phyloP scores from a whole-genome alignment of 2,329 filamentous ascomycete genomes.

The Diaporthe destruens region DNA sequence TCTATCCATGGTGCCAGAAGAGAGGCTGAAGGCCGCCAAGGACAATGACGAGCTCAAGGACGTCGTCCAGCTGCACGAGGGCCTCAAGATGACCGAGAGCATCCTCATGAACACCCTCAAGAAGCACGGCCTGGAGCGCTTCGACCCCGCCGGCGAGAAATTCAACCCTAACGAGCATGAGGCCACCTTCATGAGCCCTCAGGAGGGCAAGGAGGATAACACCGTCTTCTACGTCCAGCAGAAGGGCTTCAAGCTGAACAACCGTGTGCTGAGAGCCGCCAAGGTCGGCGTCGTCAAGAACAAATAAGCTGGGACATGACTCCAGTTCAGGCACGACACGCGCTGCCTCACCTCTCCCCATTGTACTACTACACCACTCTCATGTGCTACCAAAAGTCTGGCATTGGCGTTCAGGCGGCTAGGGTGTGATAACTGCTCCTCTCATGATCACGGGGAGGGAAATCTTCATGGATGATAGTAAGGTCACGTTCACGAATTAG shows the following conservation, averaged over 20 bases:
- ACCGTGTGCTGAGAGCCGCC: conserved; percentile 87
- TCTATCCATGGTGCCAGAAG: conserved; percentile 79
- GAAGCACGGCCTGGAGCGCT: conserved; percentile 94
- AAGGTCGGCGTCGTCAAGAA: conserved; percentile 98
- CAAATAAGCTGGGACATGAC: conserved; percentile 51
- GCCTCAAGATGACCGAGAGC: conserved; percentile 93
- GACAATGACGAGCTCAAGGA: conserved; percentile 73
- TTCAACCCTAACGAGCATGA: conserved; percentile 98
- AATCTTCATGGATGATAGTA: conserved; percentile 37
- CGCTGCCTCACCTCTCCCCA: neutral
- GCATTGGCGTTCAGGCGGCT: conserved; percentile 42
- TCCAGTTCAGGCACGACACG: neutral
- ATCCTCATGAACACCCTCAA: conserved; percentile 89
- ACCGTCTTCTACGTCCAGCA: conserved; percentile 93
- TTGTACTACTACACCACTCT: conserved; percentile 39
- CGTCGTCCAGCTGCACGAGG: conserved; percentile 83
- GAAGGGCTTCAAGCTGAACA: conserved; percentile 96
- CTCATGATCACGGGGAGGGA: conserved; percentile 36
- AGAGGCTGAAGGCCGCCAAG: conserved; percentile 72
- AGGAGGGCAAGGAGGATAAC: conserved; percentile 89
- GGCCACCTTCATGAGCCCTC: conserved; percentile 93
- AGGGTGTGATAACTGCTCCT: conserved; percentile 40
- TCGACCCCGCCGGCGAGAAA: conserved; percentile 85
- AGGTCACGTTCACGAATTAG: conserved; percentile 35
- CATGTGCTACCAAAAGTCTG: conserved; percentile 32